phyloP scores from a whole-genome alignment of 2,329 filamentous ascomycete genomes.

The Epichloe bromicola region DNA sequence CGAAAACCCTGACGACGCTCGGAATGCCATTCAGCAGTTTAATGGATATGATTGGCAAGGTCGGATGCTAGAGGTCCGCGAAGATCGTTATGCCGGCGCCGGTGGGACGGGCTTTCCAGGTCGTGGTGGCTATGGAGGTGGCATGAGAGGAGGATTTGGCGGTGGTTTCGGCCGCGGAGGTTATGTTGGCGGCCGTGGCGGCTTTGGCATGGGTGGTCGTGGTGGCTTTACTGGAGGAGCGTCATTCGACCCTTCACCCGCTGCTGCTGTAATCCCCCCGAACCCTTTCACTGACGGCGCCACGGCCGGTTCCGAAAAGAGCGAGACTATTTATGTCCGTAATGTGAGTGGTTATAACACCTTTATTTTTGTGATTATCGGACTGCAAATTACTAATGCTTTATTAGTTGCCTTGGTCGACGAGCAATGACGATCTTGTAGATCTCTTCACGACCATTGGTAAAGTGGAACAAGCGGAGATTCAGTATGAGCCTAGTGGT shows the following conservation, averaged over 20 bases:
- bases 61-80: slow-evolving; percentile 80
- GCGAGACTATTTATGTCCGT: slow-evolving; percentile 83
- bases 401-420: slow-evolving; percentile 85
- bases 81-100: slow-evolving; percentile 77
- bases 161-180: slow-evolving; percentile 41
- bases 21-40: slow-evolving; percentile 92
- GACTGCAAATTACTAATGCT: slow-evolving; percentile 9
- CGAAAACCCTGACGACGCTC: slow-evolving; percentile 86
- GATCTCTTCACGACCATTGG: slow-evolving; percentile 97
- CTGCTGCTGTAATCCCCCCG: slow-evolving; percentile 47
- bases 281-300: slow-evolving; percentile 94
- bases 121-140: slow-evolving; percentile 46
- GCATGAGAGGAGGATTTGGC: slow-evolving; percentile 46
- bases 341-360: slow-evolving; percentile 55
- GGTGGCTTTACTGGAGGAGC: slow-evolving; percentile 30
- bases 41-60: slow-evolving; percentile 99
- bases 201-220: slow-evolving; percentile 29
- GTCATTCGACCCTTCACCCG: slow-evolving; percentile 35
- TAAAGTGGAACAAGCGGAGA: slow-evolving; percentile 96
- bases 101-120: slow-evolving; percentile 43
- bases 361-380: too few relatives aligned
- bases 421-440: slow-evolving; percentile 92
- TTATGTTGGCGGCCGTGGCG: slow-evolving; percentile 30
- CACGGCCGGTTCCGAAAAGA: slow-evolving; percentile 71
- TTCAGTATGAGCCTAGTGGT: slow-evolving; percentile 94